A percentile compares a stretch with the other conserved stretches of the same genome.
Evolutionary conservation across 768 basidiomycete genomes (phyloP).

Genomic region (Boletus coccyginus): DNA sequence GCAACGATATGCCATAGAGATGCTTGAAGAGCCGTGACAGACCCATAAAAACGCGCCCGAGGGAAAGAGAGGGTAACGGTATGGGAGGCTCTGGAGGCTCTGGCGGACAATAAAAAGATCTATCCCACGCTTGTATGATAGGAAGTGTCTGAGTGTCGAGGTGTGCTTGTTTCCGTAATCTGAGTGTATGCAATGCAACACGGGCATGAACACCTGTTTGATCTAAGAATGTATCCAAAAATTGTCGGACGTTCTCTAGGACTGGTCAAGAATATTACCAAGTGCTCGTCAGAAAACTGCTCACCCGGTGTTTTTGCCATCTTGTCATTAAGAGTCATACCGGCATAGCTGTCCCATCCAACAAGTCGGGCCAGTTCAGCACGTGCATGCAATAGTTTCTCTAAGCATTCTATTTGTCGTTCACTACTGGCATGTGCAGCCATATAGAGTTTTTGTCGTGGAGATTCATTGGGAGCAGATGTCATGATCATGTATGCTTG

Average conservation of each 20-base stretch:
- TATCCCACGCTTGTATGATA: constrained; percentile 91
- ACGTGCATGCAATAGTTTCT: constrained; percentile 70
- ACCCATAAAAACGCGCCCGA: constrained; percentile 90
- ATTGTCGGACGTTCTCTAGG: constrained; percentile 80
- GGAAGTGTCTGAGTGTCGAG: constrained; percentile 57
- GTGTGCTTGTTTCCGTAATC: constrained; percentile 71
- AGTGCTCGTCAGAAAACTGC: constrained; percentile 12
- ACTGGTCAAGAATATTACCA: neutral
- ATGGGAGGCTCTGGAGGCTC: constrained; percentile 74
- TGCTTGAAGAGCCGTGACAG: constrained; percentile 85
- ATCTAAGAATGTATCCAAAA: constrained; percentile 76
- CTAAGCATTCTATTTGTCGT: constrained; percentile 74
- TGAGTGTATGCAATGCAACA: constrained; percentile 65
- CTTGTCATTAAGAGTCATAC: constrained; percentile 88
- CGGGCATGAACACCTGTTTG: constrained; percentile 79
- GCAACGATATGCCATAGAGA: constrained; percentile 83
- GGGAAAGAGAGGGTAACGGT: constrained; percentile 70
- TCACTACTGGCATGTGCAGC: constrained; percentile 75
- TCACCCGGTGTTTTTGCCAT: constrained; percentile 94
- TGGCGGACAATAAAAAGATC: constrained; percentile 88
- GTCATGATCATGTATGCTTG: constrained; percentile 95
- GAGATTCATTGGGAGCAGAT: constrained; percentile 80
- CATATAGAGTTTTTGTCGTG: constrained; percentile 78
- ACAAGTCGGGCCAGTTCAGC: constrained; percentile 82
- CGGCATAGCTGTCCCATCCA: constrained; percentile 81